Conservation (phyloP, 1,284 basidiomycete species). For the Lignosus rhinocerotis region DNA sequence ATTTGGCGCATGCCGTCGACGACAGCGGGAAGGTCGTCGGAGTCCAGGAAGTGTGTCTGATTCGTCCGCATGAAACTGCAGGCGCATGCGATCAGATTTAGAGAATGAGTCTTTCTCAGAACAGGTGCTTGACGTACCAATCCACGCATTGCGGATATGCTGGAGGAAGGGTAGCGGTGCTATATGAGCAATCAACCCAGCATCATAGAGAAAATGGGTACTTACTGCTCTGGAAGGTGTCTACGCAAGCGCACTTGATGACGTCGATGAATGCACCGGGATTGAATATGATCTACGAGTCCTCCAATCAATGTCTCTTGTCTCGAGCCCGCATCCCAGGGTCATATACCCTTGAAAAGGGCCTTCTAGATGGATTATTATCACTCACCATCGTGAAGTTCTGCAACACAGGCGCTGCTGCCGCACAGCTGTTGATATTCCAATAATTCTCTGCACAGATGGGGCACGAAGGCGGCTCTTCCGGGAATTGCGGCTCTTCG, state of each 20-base stretch:
- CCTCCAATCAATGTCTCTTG: neutral
- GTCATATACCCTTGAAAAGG: neutral
- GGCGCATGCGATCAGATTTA: neutral
- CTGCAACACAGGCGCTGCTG: conserved; percentile 57
- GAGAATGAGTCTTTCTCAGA: neutral
- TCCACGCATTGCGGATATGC: conserved; percentile 70
- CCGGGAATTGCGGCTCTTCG: conserved; percentile 47
- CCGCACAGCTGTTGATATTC: conserved; percentile 55
- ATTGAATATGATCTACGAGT: conserved; percentile 56
- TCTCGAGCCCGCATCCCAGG: neutral
- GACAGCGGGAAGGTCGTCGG: conserved; percentile 46
- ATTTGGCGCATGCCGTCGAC: conserved; percentile 51
- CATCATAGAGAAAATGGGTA: neutral
- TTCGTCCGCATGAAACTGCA: conserved; percentile 58
- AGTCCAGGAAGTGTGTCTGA: conserved; percentile 52
- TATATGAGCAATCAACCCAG: neutral
- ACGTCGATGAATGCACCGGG: conserved; percentile 62
- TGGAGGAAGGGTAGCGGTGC: neutral
- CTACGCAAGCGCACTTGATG: conserved; percentile 68
- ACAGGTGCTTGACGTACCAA: conserved; percentile 44
- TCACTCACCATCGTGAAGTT: conserved; percentile 54
- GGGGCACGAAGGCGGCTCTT: conserved; percentile 52
- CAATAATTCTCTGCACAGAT: conserved; percentile 52
- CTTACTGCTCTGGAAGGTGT: conserved; percentile 58
- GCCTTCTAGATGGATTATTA: neutral